Percentiles rank a stretch among this genome's conserved stretches.
phyloP scores from a whole-genome alignment of 176 grass and related monocot species.

The Elaeis guineensis region DNA sequence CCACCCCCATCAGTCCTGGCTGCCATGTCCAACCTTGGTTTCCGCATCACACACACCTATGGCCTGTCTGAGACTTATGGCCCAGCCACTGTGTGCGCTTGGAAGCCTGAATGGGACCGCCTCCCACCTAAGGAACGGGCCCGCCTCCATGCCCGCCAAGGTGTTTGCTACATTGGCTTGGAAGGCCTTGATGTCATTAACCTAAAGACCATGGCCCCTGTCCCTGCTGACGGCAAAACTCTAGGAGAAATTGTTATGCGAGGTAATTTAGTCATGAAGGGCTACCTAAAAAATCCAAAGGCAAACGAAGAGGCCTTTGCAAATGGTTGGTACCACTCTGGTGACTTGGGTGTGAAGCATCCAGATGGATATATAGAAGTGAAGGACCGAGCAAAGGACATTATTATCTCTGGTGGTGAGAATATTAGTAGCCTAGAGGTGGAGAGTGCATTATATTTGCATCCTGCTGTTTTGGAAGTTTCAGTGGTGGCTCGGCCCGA shows the following conservation, averaged over 20 bases:
- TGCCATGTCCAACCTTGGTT: constrained; percentile 57
- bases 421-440: constrained; percentile 98
- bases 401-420: constrained; percentile 94
- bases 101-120: constrained; percentile 78
- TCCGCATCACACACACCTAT: constrained; percentile 77
- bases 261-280: constrained; percentile 91
- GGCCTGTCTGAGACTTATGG: constrained; percentile 84
- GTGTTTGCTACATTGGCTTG: constrained; percentile 63
- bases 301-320: constrained; percentile 70
- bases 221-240: constrained; percentile 61
- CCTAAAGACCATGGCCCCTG: constrained; percentile 65
- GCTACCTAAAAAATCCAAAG: constrained; percentile 85
- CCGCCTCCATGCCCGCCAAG: constrained; percentile 64
- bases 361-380: constrained; percentile 78
- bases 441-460: constrained; percentile 57
- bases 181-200: constrained; percentile 69
- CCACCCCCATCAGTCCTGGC: constrained; percentile 65
- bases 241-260: constrained; percentile 77
- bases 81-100: constrained; percentile 54
- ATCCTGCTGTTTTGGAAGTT: constrained; percentile 61
- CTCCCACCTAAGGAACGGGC: constrained; percentile 61
- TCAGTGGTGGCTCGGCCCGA: constrained; percentile 76
- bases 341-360: constrained; percentile 88
- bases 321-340: constrained; percentile 81
- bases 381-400: constrained; percentile 90